These are phyloP conservation scores for Pseudocercospora cruenta DNA, from an alignment of 2,329 filamentous ascomycete genomes.

Conservation along the genomic window DNA sequence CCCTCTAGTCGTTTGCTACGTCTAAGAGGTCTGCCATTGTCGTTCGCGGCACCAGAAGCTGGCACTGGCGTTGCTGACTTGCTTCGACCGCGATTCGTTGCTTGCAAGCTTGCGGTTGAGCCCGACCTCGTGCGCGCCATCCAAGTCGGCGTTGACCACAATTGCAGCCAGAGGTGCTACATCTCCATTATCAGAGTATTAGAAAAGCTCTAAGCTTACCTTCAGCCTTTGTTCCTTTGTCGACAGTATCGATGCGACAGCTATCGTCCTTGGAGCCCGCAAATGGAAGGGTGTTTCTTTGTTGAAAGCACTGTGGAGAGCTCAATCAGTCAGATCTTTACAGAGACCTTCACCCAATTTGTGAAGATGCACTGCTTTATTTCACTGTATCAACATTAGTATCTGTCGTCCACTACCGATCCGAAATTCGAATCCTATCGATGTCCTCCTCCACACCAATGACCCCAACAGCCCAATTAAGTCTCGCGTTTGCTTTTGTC, in stretches of 20 bases:
- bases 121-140: neutral
- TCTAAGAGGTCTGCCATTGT: neutral
- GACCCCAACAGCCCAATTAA: slow-evolving; percentile 78
- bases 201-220: neutral
- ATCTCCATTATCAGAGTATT: neutral
- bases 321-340: neutral
- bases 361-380: neutral
- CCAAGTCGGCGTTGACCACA: neutral
- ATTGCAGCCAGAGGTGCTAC: neutral
- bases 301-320: neutral
- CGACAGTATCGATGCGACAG: neutral
- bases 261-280: neutral
- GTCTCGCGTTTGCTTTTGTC: slow-evolving; percentile 64
- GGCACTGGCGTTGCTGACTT: neutral
- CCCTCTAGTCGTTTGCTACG: neutral
- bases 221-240: neutral
- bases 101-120: neutral
- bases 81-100: neutral
- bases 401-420: slow-evolving; percentile 4
- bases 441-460: slow-evolving; percentile 79
- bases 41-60: neutral
- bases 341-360: neutral
- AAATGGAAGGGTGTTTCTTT: neutral
- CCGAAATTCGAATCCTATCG: slow-evolving; percentile 19
- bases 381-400: slow-evolving; percentile 4